Percentiles rank a stretch among this genome's conserved stretches.
phyloP scores from a whole-genome alignment of 352 stramenopile species.

The Globisporangium middletonii region DNA sequence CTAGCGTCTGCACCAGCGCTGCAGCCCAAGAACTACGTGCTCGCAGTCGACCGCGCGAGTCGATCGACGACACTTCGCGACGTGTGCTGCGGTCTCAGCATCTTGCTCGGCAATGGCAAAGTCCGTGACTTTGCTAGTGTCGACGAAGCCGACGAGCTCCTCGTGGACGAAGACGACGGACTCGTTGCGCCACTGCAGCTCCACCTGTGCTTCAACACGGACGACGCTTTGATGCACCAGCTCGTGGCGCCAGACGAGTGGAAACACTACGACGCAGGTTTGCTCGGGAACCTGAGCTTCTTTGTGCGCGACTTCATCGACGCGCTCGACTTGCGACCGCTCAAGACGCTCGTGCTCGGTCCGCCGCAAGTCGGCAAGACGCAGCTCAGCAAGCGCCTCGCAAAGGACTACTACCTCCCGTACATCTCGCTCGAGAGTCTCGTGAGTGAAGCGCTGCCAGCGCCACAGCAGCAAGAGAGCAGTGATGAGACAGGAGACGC shows the following conservation, averaged over 20 bases:
- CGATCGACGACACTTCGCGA: conserved; percentile 51
- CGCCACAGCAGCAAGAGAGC: conserved; percentile 13
- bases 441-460: conserved; percentile 35
- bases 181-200: conserved; percentile 57
- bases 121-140: conserved; percentile 32
- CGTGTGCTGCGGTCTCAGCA: conserved; percentile 53
- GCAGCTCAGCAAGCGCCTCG: conserved; percentile 37
- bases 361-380: conserved; percentile 68
- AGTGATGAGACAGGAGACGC: conserved; percentile 5
- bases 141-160: conserved; percentile 48
- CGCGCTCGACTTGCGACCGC: conserved; percentile 65
- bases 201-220: conserved; percentile 65
- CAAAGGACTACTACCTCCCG: conserved; percentile 68
- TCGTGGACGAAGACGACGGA: conserved; percentile 55
- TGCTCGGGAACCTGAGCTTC: conserved; percentile 55
- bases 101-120: conserved; percentile 42
- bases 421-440: conserved; percentile 45
- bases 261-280: conserved; percentile 48
- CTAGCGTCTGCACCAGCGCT: conserved; percentile 25
- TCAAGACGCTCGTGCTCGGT: conserved; percentile 65
- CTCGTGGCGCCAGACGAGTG: conserved; percentile 62
- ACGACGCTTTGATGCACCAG: conserved; percentile 37
- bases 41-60: conserved; percentile 58
- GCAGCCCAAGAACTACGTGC: conserved; percentile 51
- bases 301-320: conserved; percentile 74